Conservation (phyloP, 2,329 filamentous ascomycete genomes). For the Diaporthe humulicola region DNA sequence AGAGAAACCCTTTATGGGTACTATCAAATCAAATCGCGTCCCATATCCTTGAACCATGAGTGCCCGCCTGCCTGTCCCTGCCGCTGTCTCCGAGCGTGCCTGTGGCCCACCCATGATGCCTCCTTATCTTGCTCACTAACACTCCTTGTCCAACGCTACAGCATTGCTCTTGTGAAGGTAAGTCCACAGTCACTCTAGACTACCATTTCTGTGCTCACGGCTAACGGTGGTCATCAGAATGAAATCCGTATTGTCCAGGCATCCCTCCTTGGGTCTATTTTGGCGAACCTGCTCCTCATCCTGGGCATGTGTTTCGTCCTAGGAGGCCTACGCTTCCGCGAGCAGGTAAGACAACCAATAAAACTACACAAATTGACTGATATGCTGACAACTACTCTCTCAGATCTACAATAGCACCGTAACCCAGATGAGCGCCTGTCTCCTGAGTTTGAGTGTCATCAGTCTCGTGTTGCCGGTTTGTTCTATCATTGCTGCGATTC, state of each 20-base stretch:
- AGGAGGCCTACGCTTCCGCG: conserved; percentile 86
- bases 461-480: conserved; percentile 85
- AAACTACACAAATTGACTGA: neutral
- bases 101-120: conserved; percentile 41
- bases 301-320: conserved; percentile 92
- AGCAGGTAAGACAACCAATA: conserved; percentile 72
- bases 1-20: conserved; percentile 73
- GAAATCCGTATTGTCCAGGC: conserved; percentile 94
- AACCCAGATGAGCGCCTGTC: conserved; percentile 94
- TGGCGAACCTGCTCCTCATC: conserved; percentile 89
- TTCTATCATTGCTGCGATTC: conserved; percentile 41
- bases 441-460: conserved; percentile 90
- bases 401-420: conserved; percentile 94
- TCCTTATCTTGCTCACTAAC: conserved; percentile 51
- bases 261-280: conserved; percentile 88
- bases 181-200: conserved; percentile 37
- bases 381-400: conserved; percentile 4
- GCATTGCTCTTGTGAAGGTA: conserved; percentile 81
- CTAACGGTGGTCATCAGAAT: conserved; percentile 58
- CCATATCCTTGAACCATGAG: conserved; percentile 50
- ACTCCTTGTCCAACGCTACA: conserved; percentile 53
- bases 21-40: conserved; percentile 62
- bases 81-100: conserved; percentile 13
- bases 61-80: conserved; percentile 18
- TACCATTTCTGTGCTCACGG: conserved; percentile 44